A percentile compares a stretch with the other conserved stretches of the same genome.
Conservation (phyloP, 2,329 filamentous ascomycete genomes). For the Talaromyces sp. region DNA sequence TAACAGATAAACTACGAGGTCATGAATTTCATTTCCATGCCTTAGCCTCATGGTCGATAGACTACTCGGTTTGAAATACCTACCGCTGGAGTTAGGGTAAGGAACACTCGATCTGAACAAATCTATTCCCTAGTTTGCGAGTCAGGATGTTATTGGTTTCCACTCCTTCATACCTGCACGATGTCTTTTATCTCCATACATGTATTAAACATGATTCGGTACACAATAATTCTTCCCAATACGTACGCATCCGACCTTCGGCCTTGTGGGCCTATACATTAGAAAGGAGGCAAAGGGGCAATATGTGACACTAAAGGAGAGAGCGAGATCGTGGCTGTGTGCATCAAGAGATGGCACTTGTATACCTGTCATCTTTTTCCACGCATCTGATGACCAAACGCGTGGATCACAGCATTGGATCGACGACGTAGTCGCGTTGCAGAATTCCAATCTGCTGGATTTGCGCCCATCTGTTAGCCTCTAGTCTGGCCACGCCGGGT, state of each 20-base stretch:
- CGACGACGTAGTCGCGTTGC: background rate
- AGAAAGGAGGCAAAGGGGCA: background rate
- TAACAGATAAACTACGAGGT: background rate
- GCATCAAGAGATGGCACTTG: background rate
- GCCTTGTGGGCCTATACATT: background rate
- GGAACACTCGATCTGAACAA: background rate
- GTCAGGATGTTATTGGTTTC: background rate
- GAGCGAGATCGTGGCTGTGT: background rate
- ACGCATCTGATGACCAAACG: background rate
- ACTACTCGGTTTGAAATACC: background rate
- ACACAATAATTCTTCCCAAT: background rate
- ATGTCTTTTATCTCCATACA: background rate
- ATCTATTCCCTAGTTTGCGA: background rate
- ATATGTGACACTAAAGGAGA: background rate
- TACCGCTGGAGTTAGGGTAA: background rate
- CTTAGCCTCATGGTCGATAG: background rate
- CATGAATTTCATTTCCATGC: background rate
- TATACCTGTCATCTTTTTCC: background rate
- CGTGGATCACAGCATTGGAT: background rate
- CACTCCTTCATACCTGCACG: background rate
- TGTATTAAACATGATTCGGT: background rate
- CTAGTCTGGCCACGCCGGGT: background rate
- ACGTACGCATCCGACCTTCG: background rate
- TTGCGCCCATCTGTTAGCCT: background rate
- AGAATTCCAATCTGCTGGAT: background rate